Evolutionary conservation across 139 green algal genomes (phyloP).

Genomic region (Chlorella vulgaris): DNA sequence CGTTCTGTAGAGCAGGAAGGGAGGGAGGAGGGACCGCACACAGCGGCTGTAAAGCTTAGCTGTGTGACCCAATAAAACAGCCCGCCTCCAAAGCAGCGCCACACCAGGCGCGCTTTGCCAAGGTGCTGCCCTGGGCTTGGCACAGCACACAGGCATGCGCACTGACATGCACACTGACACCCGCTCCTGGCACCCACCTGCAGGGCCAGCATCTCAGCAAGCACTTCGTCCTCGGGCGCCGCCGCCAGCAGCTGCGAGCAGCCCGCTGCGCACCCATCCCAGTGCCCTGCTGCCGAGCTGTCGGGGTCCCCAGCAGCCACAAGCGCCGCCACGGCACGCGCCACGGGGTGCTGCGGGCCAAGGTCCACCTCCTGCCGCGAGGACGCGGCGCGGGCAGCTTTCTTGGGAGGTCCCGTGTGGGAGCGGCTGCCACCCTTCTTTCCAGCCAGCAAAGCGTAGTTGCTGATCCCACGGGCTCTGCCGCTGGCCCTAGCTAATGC

Average conservation of each 20-base stretch:
- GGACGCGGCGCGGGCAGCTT: constrained; percentile 7
- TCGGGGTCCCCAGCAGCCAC: constrained; percentile 37
- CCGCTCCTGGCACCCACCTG: constrained; percentile 43
- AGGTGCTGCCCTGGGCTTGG: background rate
- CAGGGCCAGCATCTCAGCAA: constrained; percentile 78
- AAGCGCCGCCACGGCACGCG: constrained; percentile 33
- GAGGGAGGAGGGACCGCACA: background rate
- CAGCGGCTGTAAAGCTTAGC: background rate
- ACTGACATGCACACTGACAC: background rate
- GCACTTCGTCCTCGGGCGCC: constrained; percentile 85
- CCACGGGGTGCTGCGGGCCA: constrained; percentile 33
- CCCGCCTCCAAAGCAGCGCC: background rate
- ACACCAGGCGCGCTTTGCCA: background rate
- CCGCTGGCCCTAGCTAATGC: background rate
- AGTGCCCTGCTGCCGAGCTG: constrained; percentile 53
- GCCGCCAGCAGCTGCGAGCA: constrained; percentile 55
- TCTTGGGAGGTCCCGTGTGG: constrained; percentile 21
- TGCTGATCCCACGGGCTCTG: constrained; percentile 22
- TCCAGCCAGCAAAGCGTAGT: constrained; percentile 56
- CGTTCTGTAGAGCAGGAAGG: constrained; percentile 46
- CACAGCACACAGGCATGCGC: background rate
- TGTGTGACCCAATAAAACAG: background rate
- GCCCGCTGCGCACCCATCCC: constrained; percentile 44
- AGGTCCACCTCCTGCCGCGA: constrained; percentile 4
- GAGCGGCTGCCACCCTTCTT: constrained; percentile 27